Evolutionary conservation across 257 asterid genomes (phyloP), one percentile per base, ranked within the genome.

Genomic region (Galeopsis tetrahit): DNA sequence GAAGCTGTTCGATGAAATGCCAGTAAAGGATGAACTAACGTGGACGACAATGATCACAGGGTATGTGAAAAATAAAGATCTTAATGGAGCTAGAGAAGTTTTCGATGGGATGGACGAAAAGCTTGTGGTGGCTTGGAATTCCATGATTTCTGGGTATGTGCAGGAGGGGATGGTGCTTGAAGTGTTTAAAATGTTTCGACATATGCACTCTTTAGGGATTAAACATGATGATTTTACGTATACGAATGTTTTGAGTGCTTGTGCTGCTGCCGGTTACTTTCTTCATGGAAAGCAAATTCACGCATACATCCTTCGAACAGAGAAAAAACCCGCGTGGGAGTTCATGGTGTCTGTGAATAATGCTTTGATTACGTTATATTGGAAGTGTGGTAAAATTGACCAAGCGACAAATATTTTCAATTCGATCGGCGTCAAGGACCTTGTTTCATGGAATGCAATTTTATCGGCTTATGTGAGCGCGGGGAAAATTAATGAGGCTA

Each of bases 21-120:
- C 72, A 0, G 77, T 38, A 52, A 86, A 81, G 83, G 91, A 88
- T 56, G 91, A 88, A 61, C 63, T 86, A 10, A 68, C 91, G 1
- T 88, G 95, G 91, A 88, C 95, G 39, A 88, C 95, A 2, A 86
- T 88, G 71, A 86, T 88, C 80, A 83, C 90, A 4, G 95, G 95
- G 55, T 84, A 79, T 75, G 91, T 88, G 74, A 88, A 65, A 83
- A 86, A 86, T 46, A 88, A 76, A 60, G 79, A 88, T 70, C 84
- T 88, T 64, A 84, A 62, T 77, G 75, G 85, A 35, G 95, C 95
- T 52, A 82, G 85, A 64, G 82, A 83, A 75, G 80, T 86, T 75
- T 86, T 88, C 38, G 77, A 86, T 5, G 87, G 85, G 73, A 86
- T 88, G 92, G 87, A 86, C 68, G 88, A 84, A 51, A 80, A 84